Base-by-base conservation (phyloP, 2,329 filamentous ascomycete genomes). In the Monascus ruber region DNA sequence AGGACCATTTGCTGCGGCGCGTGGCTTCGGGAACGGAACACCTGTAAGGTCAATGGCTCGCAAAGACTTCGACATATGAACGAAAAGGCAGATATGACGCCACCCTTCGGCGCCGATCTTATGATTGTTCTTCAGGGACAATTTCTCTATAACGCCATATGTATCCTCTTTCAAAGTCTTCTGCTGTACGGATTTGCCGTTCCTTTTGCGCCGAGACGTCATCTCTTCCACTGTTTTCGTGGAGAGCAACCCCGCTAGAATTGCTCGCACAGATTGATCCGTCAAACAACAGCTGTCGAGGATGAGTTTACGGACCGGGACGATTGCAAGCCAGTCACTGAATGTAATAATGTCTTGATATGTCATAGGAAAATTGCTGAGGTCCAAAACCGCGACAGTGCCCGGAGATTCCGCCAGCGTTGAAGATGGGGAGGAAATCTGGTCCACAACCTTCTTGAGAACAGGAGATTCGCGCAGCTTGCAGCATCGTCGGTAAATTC, bases 401-500 rank as follows among this genome's bases (percentile, higher is more conserved):
- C 88, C 87, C 1, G 79, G 76, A 33, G 79, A 69, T 40, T 70
- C 71, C 2, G 74, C 62, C 6, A 79, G 71, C 26, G 72, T 76
- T 36, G 82, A 83, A n/a, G 75, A 72, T 1, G 80, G 73, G 31
- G 81, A 77, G 31, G 76, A 77, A 4, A 98, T 80, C 59, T 95
- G 87, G 53, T 94, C 85, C 0, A 85, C 89, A 35, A 98, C 83
- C 53, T 85, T 85, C 60, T 93, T 94, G 17, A 96, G 68, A 38
- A 95, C 88, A 0, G 87, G 85, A 0, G 87, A 93, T 63, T 96
- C 91, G 42, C 91, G 77, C 26, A 98, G 68, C 56, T 96, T 89
- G 57, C 91, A 96, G 59, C 91, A 96, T 55, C 91, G 75, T 48
- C 89, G 77, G 61, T 98, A 98, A 53, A 98, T 94, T 42, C 89